Base-by-base conservation (phyloP, 23 red algal genomes). In the Gracilaria domingensis region DNA sequence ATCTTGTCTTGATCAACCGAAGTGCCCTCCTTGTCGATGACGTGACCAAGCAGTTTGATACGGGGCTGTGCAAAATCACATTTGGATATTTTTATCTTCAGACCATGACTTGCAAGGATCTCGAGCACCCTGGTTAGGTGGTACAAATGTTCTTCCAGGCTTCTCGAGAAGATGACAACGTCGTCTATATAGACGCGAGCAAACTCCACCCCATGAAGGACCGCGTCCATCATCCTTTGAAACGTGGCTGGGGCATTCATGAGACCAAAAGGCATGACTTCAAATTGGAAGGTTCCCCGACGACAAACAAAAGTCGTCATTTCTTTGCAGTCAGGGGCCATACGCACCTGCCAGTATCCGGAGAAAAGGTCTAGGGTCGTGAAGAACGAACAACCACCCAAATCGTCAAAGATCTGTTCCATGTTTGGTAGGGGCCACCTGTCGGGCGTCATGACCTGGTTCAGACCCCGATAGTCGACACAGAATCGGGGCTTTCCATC, bases 181-280 rank as follows among this genome's bases (percentile, higher is more conserved):
- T 71, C 66, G 25, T 37, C 28, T 4, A 71, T 16, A 26, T 71
- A 71, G 2, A 71, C 66, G 18, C 14, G 66, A 4, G 14, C n/a
- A 39, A 25, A 71, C 4, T 4, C 66, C 4, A 45, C 11, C 5
- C 42, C 5, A 45, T 11, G 5, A 11, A 71, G n/a, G 8, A 71
- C 4, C 12, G 30, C 8, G 30, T 71, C 66, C 26, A 71, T 36
- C n/a, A 34, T 5, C 35, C 66, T 71, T 25, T 71, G 66, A 35
- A 71, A 71, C 4, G 66, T 71, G 17, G n/a, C n/a, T 17, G 12
- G 35, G 14, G 66, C 66, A 39, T 71, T 71, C n/a, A 36, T 71
- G 4, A 71, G 35, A 12, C 26, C 66, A 71, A 71, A 71, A 12
- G 66, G 66, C n/a, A 71, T 71, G 26, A 64, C 58, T 16, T 64